Conservation (phyloP, 192 early-diverging fungal genomes). For the Entomortierella lignicola region DNA sequence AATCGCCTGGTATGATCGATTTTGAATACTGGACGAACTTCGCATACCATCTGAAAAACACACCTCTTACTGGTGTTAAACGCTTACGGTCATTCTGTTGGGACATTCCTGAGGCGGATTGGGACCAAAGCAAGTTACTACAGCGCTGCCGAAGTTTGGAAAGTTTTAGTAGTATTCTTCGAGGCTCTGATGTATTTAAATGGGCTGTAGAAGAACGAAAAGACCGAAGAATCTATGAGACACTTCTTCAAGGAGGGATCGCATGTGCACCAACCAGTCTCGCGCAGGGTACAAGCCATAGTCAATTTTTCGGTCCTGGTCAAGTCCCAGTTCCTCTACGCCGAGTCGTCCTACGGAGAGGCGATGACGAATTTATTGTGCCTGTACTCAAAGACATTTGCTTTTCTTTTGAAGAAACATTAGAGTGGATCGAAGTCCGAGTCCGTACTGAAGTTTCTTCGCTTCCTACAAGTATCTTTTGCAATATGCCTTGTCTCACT, state of each 20-base stretch:
- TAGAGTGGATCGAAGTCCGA: conserved; percentile 10
- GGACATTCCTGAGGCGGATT: conserved; percentile 9
- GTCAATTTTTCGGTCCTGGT: conserved; percentile 14
- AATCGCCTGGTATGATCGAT: conserved; percentile 9
- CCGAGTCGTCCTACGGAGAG: background rate
- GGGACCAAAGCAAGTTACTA: conserved; percentile 11
- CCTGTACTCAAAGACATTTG: conserved; percentile 34
- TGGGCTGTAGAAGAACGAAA: conserved; percentile 29
- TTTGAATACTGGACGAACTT: conserved; percentile 18
- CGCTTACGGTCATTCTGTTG: conserved; percentile 9
- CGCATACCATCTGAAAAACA: background rate
- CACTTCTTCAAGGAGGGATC: background rate
- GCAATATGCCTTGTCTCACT: conserved; percentile 8
- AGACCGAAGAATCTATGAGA: conserved; percentile 8
- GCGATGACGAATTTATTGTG: background rate
- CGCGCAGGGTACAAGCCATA: conserved; percentile 6
- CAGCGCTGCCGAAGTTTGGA: conserved; percentile 28
- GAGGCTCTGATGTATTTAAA: background rate
- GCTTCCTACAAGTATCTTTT: conserved; percentile 1
- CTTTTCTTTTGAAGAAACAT: conserved; percentile 5
- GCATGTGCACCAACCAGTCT: background rate
- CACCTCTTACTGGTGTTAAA: conserved; percentile 13
- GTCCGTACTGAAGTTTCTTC: background rate
- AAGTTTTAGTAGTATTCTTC: conserved; percentile 7
- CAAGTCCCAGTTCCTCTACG: conserved; percentile 18